Evolutionary conservation across 805 yeast genomes (phyloP), one percentile per base, ranked within the genome.

Genomic region (Metschnikowia reukaufii): DNA sequence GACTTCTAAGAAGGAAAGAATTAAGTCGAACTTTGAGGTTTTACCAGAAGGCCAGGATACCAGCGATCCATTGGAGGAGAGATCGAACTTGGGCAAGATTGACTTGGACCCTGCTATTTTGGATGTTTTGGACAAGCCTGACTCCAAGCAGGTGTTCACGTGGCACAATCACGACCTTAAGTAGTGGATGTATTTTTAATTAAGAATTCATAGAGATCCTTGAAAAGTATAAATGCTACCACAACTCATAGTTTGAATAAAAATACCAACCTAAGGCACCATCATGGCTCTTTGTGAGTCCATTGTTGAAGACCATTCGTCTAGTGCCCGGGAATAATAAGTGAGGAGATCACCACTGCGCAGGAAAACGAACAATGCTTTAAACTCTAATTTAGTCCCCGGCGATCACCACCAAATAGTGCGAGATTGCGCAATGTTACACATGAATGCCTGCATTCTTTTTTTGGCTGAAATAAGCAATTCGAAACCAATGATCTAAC

Each of bases 1-100:
- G 65, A 80, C 91, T 4, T 72, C 73, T 36, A 77, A 76, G 6
- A 58, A 71, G 10, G 61, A 66, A n/a, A 75, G 94, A 60, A 68
- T 85, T 50, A 62, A 72, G 21, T 63, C 66, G 7, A 87, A 87
- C 61, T 62, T 82, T 23, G 77, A 78, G 53, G 82, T 82, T 27
- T 76, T 70, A 51, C 69, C 71, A 4, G 59, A 54, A 19, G 65
- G 59, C 35, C 43, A 47, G 12, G 52, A 47, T 20, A 35, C 55
- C 15, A 39, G 50, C 37, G 70, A 64, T 36, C 40, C 54, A 7
- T 55, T 65, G 54, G 65, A 58, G 34, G 64, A 59, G 37, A 52
- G 52, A n/a, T 46, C 61, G 16, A 51, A 56, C 43, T 64, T 60
- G 39, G 72, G 73, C 38, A 73, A 70, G 48, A 63, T 77, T 44